Evolutionary conservation across 2,329 filamentous ascomycete species (phyloP).

Genomic region (Nigrograna mackinnonii): DNA sequence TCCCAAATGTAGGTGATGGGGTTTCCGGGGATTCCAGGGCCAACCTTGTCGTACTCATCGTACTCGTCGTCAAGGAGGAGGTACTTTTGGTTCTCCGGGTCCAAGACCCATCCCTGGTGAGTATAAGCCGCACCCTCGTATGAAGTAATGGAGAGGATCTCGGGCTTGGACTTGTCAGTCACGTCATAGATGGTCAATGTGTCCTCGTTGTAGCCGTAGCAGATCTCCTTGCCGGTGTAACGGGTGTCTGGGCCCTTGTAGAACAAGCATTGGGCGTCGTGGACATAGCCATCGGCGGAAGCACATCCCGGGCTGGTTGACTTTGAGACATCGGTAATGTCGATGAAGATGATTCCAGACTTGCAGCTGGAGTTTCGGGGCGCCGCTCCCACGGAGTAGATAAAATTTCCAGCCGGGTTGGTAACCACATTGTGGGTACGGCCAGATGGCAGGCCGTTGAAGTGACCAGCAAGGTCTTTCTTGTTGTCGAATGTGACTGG

Average conservation of each 20-base stretch:
- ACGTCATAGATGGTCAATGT: conserved; percentile 58
- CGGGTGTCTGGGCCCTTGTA: conserved; percentile 56
- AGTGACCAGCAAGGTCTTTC: conserved; percentile 37
- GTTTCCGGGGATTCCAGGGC: conserved; percentile 34
- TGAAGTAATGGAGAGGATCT: conserved; percentile 58
- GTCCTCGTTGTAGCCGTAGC: conserved; percentile 62
- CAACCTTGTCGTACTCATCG: conserved; percentile 41
- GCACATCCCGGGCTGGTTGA: conserved; percentile 59
- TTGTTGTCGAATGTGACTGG: conserved; percentile 38
- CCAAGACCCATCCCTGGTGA: conserved; percentile 61
- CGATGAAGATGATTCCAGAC: conserved; percentile 62
- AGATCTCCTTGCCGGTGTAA: conserved; percentile 57
- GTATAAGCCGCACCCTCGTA: conserved; percentile 61
- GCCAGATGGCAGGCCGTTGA: conserved; percentile 36
- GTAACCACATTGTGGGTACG: conserved; percentile 43
- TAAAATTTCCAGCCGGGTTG: conserved; percentile 41
- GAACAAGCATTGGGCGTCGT: conserved; percentile 64
- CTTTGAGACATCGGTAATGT: conserved; percentile 58
- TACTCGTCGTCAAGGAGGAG: conserved; percentile 38
- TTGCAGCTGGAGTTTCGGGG: conserved; percentile 47
- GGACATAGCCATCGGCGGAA: conserved; percentile 61
- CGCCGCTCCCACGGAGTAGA: conserved; percentile 40
- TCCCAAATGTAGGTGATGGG: conserved; percentile 46
- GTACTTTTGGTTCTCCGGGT: conserved; percentile 36
- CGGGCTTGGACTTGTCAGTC: conserved; percentile 57